phyloP scores from a whole-genome alignment of 1,139 yeast species.

The Hemisphaericaspora xylanilytica region DNA sequence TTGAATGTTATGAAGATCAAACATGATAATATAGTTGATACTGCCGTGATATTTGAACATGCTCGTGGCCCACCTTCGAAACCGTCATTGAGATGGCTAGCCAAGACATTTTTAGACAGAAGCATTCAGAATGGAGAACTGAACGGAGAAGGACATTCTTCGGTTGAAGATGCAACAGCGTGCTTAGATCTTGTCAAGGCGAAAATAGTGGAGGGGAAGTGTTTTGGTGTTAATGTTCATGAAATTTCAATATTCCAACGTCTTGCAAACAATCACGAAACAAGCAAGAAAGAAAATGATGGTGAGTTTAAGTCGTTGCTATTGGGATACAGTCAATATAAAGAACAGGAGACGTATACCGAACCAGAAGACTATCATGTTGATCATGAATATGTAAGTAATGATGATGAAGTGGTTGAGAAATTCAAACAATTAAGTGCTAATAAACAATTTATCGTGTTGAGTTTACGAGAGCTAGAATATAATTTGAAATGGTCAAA shows the following conservation, averaged over 20 bases:
- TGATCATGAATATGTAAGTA: slow-evolving; percentile 36
- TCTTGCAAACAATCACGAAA: slow-evolving; percentile 18
- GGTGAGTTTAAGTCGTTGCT: slow-evolving; percentile 37
- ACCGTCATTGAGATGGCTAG: slow-evolving; percentile 71
- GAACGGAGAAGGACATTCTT: slow-evolving; percentile 69
- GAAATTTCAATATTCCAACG: slow-evolving; percentile 32
- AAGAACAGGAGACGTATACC: slow-evolving; percentile 9
- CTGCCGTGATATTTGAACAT: slow-evolving; percentile 67
- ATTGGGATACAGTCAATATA: slow-evolving; percentile 29
- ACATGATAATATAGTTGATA: slow-evolving; percentile 68
- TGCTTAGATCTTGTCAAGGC: slow-evolving; percentile 74
- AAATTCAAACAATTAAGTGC: slow-evolving; percentile 31
- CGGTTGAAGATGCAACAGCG: slow-evolving; percentile 80
- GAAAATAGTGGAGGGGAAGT: slow-evolving; percentile 63
- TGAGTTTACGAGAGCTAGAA: slow-evolving; percentile 61
- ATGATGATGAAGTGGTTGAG: slow-evolving; percentile 60
- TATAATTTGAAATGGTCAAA: slow-evolving; percentile 30
- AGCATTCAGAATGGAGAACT: slow-evolving; percentile 60
- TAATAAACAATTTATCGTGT: slow-evolving; percentile 46
- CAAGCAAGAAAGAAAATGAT: slow-evolving; percentile 7
- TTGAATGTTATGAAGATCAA: slow-evolving; percentile 55
- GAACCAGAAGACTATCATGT: slow-evolving; percentile 27
- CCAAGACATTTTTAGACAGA: slow-evolving; percentile 52
- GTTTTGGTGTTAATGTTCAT: slow-evolving; percentile 56
- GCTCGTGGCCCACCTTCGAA: slow-evolving; percentile 75